phyloP scores from a whole-genome alignment of 1,284 basidiomycete species.

The Marasmius oreades region DNA sequence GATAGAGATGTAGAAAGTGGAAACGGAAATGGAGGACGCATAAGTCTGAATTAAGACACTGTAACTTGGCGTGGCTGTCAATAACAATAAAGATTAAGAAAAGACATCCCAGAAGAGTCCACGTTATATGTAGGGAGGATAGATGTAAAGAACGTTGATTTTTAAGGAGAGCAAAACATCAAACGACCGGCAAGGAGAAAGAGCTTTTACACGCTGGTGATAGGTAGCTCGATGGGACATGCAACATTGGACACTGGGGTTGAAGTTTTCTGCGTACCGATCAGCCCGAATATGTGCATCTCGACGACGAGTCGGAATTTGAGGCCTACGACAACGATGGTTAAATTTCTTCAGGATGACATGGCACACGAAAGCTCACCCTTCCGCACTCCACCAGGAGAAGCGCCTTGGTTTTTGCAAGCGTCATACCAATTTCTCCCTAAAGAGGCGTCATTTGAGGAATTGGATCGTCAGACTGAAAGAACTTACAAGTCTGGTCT shows the following conservation, averaged over 20 bases:
- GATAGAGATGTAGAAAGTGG: neutral
- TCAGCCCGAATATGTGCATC: conserved; percentile 70
- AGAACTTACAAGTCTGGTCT: conserved; percentile 73
- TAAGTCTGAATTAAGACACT: neutral
- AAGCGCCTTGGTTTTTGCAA: conserved; percentile 62
- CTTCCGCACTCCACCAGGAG: conserved; percentile 50
- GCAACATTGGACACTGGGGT: conserved; percentile 58
- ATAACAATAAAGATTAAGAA: neutral
- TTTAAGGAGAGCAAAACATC: neutral
- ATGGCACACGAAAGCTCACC: conserved; percentile 38
- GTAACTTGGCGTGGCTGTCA: neutral
- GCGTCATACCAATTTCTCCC: conserved; percentile 79
- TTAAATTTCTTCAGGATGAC: neutral
- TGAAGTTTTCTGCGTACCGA: conserved; percentile 47
- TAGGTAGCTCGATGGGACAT: conserved; percentile 75
- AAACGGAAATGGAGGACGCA: neutral
- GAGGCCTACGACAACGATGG: conserved; percentile 43
- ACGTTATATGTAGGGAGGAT: neutral
- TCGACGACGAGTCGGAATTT: conserved; percentile 65
- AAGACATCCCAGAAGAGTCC: neutral
- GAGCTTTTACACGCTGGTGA: conserved; percentile 40
- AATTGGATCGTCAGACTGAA: conserved; percentile 1
- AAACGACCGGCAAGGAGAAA: neutral
- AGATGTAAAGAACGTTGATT: neutral
- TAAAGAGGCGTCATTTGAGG: conserved; percentile 23